phyloP scores from a whole-genome alignment of 1,284 basidiomycete species.

The Ganoderma sinense region DNA sequence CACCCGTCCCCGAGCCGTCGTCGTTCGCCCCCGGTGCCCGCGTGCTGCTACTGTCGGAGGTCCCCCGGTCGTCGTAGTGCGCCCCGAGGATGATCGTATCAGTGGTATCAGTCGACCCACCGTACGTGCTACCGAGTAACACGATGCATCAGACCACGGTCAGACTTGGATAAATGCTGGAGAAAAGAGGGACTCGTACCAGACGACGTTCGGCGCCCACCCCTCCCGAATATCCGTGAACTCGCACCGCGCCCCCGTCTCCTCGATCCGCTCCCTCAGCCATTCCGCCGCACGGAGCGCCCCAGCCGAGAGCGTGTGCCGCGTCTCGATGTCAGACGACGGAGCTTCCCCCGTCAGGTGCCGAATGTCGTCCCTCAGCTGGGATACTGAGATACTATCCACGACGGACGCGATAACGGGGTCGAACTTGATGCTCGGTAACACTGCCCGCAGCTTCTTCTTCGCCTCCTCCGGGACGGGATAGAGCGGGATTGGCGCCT shows the following conservation, averaged over 20 bases:
- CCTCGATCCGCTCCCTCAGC: conserved; percentile 76
- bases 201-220: conserved; percentile 87
- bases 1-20: conserved; percentile 81
- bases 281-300: conserved; percentile 79
- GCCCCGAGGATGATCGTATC: conserved; percentile 77
- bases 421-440: conserved; percentile 61
- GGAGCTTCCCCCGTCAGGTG: conserved; percentile 86
- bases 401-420: conserved; percentile 68
- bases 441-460: conserved; percentile 53
- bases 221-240: conserved; percentile 72
- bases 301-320: conserved; percentile 81
- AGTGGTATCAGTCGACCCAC: conserved; percentile 55
- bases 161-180: background rate
- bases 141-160: background rate
- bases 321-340: conserved; percentile 67
- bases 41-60: conserved; percentile 76
- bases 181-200: conserved; percentile 51
- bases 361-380: conserved; percentile 74
- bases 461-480: conserved; percentile 2
- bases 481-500: background rate
- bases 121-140: conserved; percentile 56
- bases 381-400: conserved; percentile 64
- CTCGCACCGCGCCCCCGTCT: conserved; percentile 75
- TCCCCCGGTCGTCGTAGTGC: conserved; percentile 89
- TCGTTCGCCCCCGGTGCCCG: conserved; percentile 84